A percentile compares a stretch with the other conserved stretches of the same genome.
Evolutionary conservation across 2,329 filamentous ascomycete species (phyloP).

Genomic region (Curvularia spicifera): DNA sequence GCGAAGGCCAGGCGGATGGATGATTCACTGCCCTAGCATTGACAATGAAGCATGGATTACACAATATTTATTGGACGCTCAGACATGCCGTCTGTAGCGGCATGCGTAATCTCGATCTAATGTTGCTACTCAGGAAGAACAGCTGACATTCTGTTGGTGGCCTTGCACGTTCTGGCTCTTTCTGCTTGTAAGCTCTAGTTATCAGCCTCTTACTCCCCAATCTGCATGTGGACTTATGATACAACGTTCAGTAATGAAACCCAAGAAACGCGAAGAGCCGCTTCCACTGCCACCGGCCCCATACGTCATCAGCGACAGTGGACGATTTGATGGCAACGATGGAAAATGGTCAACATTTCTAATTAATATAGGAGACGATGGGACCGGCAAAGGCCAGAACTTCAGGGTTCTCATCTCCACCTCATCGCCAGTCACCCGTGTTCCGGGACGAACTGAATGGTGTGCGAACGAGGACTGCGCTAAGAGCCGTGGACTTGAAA

Average conservation of each 20-base stretch:
- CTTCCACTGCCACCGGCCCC: constrained; percentile 22
- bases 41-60: constrained; percentile 16
- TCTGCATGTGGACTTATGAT: constrained; percentile 21
- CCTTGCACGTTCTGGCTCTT: constrained; percentile 21
- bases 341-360: constrained; percentile 52
- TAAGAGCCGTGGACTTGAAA: constrained; percentile 35
- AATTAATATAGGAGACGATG: constrained; percentile 48
- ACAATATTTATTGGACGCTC: constrained; percentile 19
- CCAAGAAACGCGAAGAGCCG: constrained; percentile 31
- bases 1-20: constrained; percentile 10
- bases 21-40: constrained; percentile 21
- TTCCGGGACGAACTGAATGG: constrained; percentile 37
- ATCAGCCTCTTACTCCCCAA: constrained; percentile 11
- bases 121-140: constrained; percentile 22
- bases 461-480: constrained; percentile 37
- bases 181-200: constrained; percentile 22
- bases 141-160: constrained; percentile 20
- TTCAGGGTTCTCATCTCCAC: constrained; percentile 47
- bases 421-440: constrained; percentile 31
- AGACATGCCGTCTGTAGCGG: constrained; percentile 13
- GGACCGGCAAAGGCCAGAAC: constrained; percentile 42
- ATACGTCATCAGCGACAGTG: constrained; percentile 26
- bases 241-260: constrained; percentile 29
- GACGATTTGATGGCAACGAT: constrained; percentile 49
- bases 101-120: constrained; percentile 24